These are phyloP conservation scores for Sporothrix pseudoabietina DNA, from an alignment of 2,329 filamentous ascomycete genomes.

Conservation along the genomic window DNA sequence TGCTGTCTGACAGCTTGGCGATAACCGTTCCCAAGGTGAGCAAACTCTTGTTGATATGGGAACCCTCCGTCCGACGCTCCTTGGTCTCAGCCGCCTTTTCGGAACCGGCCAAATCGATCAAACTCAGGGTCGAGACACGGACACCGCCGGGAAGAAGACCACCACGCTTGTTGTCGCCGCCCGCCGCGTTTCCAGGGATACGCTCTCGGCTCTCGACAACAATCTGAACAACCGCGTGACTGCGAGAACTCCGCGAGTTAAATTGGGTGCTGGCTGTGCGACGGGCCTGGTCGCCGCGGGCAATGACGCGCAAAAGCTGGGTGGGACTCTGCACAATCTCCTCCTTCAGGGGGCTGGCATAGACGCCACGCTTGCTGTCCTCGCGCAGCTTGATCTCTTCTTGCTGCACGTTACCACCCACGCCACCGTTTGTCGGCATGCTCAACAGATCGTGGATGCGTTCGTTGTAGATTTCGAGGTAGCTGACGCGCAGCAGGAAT, in stretches of 20 bases:
- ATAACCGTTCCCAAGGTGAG: constrained; percentile 95
- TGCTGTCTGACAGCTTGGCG: constrained; percentile 83
- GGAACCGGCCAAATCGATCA: constrained; percentile 95
- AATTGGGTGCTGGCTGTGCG: constrained; percentile 94
- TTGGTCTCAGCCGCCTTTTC: constrained; percentile 95
- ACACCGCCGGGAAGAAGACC: constrained; percentile 82
- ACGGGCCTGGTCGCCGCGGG: constrained; percentile 86
- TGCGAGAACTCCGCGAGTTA: constrained; percentile 93
- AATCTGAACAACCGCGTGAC: constrained; percentile 97
- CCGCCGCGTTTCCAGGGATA: constrained; percentile 56
- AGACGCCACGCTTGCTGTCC: constrained; percentile 94
- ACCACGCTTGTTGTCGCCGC: constrained; percentile 65
- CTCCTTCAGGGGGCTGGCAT: constrained; percentile 93
- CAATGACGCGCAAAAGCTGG: constrained; percentile 90
- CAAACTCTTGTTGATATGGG: constrained; percentile 97
- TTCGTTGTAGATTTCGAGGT: constrained; percentile 98
- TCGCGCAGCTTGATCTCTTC: constrained; percentile 98
- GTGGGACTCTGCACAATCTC: constrained; percentile 98
- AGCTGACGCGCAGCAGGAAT: constrained; percentile 93
- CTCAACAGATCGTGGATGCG: constrained; percentile 92
- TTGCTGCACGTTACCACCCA: constrained; percentile 59
- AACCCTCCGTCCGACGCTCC: constrained; percentile 89
- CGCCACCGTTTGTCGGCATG: constrained; percentile 62
- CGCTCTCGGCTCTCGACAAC: constrained; percentile 96
- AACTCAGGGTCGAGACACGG: constrained; percentile 87